Evolutionary conservation across 2,329 filamentous ascomycete species (phyloP).

Genomic region (Ophiostoma sp.): DNA sequence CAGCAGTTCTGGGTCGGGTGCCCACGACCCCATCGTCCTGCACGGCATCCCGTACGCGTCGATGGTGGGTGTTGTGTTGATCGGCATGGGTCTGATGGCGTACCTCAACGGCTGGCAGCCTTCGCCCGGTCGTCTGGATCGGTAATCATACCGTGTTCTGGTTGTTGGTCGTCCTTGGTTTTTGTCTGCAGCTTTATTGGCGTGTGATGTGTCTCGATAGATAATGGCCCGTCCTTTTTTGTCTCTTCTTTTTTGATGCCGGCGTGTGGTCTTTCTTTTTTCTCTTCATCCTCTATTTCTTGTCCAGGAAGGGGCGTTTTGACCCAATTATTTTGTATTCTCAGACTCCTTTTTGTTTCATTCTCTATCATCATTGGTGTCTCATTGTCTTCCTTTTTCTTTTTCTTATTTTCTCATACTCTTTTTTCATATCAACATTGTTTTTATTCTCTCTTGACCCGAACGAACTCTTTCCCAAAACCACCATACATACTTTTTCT

Average conservation of each 20-base stretch:
- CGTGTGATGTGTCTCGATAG: constrained; percentile 13
- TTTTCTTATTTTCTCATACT: neutral
- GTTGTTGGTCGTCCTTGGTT: neutral
- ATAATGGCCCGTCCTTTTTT: neutral
- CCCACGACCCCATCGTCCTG: constrained; percentile 48
- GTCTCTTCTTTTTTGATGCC: neutral
- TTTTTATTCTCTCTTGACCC: neutral
- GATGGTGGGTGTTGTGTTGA: constrained; percentile 76
- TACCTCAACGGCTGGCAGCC: constrained; percentile 81
- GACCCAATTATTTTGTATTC: neutral
- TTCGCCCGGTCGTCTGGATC: constrained; percentile 41
- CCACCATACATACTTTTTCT: neutral
- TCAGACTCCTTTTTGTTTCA: neutral
- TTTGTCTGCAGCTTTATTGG: neutral
- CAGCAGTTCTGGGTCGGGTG: constrained; percentile 28
- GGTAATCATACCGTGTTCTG: constrained; percentile 27
- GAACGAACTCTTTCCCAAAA: neutral
- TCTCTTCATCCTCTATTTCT: neutral
- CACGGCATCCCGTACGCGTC: constrained; percentile 73
- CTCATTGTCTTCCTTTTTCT: neutral
- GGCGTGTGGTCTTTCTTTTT: neutral
- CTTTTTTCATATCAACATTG: neutral
- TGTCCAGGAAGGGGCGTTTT: neutral
- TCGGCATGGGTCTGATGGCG: constrained; percentile 82
- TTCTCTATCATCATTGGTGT: constrained; percentile 14